These are phyloP conservation scores for Salix koriyanagi DNA, from an alignment of 345 rosid genomes.

Conservation along the genomic window DNA sequence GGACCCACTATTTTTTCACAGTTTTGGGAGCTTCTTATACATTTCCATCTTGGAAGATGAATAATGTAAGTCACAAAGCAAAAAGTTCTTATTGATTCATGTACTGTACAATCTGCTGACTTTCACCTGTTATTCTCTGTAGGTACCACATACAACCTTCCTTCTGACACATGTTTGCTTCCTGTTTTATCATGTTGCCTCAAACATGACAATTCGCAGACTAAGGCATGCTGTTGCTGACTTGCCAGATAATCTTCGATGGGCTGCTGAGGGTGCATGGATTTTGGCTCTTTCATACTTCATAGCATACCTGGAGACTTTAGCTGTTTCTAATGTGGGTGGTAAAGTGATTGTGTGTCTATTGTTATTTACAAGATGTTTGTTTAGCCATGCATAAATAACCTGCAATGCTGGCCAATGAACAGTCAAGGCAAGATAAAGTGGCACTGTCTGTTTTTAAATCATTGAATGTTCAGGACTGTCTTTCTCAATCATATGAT, in stretches of 20 bases:
- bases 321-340: conserved; percentile 87
- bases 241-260: conserved; percentile 63
- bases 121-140: conserved; percentile 23
- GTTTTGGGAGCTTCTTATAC: conserved; percentile 98
- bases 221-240: conserved; percentile 57
- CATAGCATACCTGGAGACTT: conserved; percentile 91
- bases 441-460: background rate
- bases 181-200: conserved; percentile 83
- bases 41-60: conserved; percentile 99
- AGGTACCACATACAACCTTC: conserved; percentile 98
- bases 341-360: conserved; percentile 11
- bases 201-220: conserved; percentile 90
- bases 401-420: background rate
- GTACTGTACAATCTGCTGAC: background rate
- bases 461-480: background rate
- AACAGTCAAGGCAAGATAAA: background rate
- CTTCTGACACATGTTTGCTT: conserved; percentile 92
- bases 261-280: conserved; percentile 79
- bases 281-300: conserved; percentile 84
- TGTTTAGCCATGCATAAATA: background rate
- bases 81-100: background rate
- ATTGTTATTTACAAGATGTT: background rate
- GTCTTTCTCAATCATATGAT: background rate
- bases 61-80: conserved; percentile 52
- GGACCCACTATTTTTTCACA: conserved; percentile 97